Evolutionary conservation across 768 basidiomycete genomes (phyloP).

Genomic region (Amanita molliuscula): DNA sequence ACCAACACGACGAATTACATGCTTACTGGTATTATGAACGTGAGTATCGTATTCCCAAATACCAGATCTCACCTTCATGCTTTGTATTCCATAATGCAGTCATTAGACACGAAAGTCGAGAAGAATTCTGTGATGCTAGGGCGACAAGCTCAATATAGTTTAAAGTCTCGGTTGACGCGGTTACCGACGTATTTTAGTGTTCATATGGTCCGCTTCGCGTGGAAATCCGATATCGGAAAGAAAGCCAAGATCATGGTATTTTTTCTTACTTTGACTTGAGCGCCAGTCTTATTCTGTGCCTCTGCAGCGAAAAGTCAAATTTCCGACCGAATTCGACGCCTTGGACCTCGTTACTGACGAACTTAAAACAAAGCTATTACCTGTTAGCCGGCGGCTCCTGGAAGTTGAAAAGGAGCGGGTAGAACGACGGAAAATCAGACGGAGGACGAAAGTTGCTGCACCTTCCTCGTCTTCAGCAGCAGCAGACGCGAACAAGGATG

Average conservation of each 20-base stretch:
- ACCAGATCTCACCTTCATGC: not conserved
- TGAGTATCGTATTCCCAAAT: conserved; percentile 16
- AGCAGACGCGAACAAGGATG: conserved; percentile 13
- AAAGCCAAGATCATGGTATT: conserved; percentile 95
- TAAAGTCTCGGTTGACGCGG: conserved; percentile 72
- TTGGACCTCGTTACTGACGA: conserved; percentile 76
- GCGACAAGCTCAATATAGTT: conserved; percentile 73
- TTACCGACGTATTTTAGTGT: conserved; percentile 80
- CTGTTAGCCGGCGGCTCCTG: conserved; percentile 62
- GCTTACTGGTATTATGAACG: conserved; percentile 75
- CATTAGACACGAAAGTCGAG: conserved; percentile 77
- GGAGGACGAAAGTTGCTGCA: conserved; percentile 48
- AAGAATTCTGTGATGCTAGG: conserved; percentile 76
- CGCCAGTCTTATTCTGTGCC: not conserved
- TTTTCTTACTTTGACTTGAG: not conserved
- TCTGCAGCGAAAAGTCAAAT: conserved; percentile 79
- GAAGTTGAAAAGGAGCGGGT: conserved; percentile 75
- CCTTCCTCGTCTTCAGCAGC: conserved; percentile 14
- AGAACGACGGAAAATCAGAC: conserved; percentile 76
- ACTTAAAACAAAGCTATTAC: conserved; percentile 58
- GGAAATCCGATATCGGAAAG: conserved; percentile 82
- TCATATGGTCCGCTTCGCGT: conserved; percentile 95
- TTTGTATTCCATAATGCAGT: conserved; percentile 30
- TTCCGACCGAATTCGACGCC: conserved; percentile 81
- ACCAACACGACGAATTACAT: conserved; percentile 80